Evolutionary conservation across 257 asterid genomes (phyloP).

Genomic region (Ehretia macrophylla): DNA sequence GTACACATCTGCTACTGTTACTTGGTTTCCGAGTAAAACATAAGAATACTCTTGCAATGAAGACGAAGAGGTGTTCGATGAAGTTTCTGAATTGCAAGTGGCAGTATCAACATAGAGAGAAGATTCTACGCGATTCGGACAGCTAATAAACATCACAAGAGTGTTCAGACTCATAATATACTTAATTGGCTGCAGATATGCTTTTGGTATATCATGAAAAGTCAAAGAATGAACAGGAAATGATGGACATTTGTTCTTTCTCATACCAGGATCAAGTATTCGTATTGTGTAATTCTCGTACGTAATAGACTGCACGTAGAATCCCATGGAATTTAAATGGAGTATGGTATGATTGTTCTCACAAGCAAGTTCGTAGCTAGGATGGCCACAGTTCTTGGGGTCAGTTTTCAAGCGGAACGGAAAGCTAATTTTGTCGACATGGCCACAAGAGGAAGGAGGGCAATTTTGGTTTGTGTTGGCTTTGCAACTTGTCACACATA

Average conservation of each 20-base stretch:
- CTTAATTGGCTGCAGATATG: no score
- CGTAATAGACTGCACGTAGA: conserved; percentile 35
- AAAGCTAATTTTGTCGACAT: conserved; percentile 28
- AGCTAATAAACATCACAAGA: conserved; percentile 27
- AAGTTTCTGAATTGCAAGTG: conserved; percentile 28
- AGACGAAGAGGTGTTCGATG: neutral
- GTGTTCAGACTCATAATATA: no score
- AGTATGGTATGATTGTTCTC: conserved; percentile 29
- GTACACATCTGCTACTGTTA: conserved; percentile 28
- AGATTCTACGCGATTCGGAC: conserved; percentile 24
- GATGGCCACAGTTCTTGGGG: conserved; percentile 37
- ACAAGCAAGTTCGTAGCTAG: conserved; percentile 44
- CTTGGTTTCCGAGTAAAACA: conserved; percentile 15
- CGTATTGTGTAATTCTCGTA: conserved; percentile 42
- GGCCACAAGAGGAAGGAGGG: conserved; percentile 50
- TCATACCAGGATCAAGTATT: conserved; percentile 41
- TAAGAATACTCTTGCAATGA: conserved; percentile 19
- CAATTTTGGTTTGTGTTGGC: conserved; percentile 29
- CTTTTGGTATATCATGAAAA: conserved; percentile 6
- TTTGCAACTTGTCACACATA: conserved; percentile 14
- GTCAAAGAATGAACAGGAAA: conserved; percentile 22
- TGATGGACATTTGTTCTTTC: conserved; percentile 16
- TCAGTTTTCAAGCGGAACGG: conserved; percentile 48
- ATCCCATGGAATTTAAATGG: conserved; percentile 17
- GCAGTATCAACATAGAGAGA: conserved; percentile 25